Evolutionary conservation across 2,329 filamentous ascomycete genomes (phyloP).

Genomic region (Chaetothyriales sp.): DNA sequence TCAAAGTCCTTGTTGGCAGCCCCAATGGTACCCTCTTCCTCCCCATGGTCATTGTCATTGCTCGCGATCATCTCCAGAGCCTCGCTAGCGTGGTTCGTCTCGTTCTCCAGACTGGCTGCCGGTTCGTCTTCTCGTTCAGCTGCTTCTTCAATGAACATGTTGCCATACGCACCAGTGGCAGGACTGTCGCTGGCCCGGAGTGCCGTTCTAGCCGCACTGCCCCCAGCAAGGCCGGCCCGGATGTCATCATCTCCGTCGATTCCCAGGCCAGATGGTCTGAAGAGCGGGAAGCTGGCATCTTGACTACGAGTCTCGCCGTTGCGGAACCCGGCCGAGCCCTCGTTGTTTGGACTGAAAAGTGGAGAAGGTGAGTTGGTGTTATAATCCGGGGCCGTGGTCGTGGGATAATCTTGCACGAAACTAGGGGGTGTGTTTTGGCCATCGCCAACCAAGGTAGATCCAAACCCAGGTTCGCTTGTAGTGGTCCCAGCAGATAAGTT

Average conservation of each 20-base stretch:
- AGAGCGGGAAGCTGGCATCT: slow-evolving; percentile 20
- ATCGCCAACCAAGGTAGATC: slow-evolving; percentile 2
- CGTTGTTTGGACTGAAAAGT: slow-evolving; percentile 28
- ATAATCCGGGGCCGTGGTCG: slow-evolving; percentile 27
- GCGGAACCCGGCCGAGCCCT: background rate
- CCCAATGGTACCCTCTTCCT: slow-evolving; percentile 11
- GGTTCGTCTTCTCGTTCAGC: slow-evolving; percentile 23
- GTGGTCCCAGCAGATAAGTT: slow-evolving; percentile 21
- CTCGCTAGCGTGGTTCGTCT: slow-evolving; percentile 33
- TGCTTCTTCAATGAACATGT: slow-evolving; percentile 33
- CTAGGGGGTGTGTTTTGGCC: slow-evolving; percentile 1
- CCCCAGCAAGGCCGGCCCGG: too few species aligned
- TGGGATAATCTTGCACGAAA: slow-evolving; percentile 18
- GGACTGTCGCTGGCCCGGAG: slow-evolving; percentile 23
- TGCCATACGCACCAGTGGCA: slow-evolving; percentile 19
- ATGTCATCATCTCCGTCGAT: slow-evolving; percentile 19
- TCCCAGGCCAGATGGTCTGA: slow-evolving; percentile 10
- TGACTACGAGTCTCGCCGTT: slow-evolving; percentile 17
- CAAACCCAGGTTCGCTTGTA: slow-evolving; percentile 17
- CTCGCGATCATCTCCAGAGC: slow-evolving; percentile 25
- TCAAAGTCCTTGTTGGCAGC: slow-evolving; percentile 16
- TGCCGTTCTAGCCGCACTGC: slow-evolving; percentile 20
- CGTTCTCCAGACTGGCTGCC: slow-evolving; percentile 16
- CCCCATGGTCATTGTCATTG: slow-evolving; percentile 16
- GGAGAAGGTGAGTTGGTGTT: slow-evolving; percentile 26